Percentiles rank a stretch among this genome's conserved stretches.
phyloP scores from a whole-genome alignment of 1,284 basidiomycete species.

The Vanrija pseudolonga region DNA sequence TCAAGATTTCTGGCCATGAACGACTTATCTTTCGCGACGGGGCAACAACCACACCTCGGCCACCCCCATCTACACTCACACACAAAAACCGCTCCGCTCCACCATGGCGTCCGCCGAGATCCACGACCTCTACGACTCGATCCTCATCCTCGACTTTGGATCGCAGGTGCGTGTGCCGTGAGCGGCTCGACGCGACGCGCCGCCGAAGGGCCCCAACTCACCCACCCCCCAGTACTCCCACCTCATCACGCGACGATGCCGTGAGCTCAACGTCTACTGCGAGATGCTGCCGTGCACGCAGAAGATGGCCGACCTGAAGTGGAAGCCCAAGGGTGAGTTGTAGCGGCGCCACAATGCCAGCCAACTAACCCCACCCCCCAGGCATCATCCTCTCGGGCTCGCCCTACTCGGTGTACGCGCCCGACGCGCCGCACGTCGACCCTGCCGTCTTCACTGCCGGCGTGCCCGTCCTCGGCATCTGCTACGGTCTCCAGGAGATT shows the following conservation, averaged over 20 bases:
- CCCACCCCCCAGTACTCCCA: slow-evolving; percentile 82
- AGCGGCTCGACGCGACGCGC: background rate
- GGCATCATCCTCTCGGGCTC: slow-evolving; percentile 98
- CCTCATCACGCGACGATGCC: slow-evolving; percentile 94
- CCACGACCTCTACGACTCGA: slow-evolving; percentile 93
- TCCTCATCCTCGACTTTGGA: slow-evolving; percentile 96
- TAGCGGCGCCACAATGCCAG: too few relatives aligned
- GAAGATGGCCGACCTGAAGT: slow-evolving; percentile 81
- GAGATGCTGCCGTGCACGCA: slow-evolving; percentile 97
- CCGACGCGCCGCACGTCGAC: slow-evolving; percentile 89
- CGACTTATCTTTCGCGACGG: background rate
- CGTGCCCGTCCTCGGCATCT: slow-evolving; percentile 93
- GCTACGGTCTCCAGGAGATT: slow-evolving; percentile 97
- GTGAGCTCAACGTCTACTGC: slow-evolving; percentile 94
- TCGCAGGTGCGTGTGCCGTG: slow-evolving; percentile 82
- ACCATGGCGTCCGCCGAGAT: slow-evolving; percentile 55
- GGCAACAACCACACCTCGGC: background rate
- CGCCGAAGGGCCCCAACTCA: background rate
- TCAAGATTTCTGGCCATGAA: background rate
- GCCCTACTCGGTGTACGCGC: slow-evolving; percentile 96
- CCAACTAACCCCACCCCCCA: slow-evolving; percentile 41
- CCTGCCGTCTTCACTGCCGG: slow-evolving; percentile 88
- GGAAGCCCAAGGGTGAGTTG: slow-evolving; percentile 84
- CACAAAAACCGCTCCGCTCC: background rate
- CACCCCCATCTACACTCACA: slow-evolving; percentile 4